Evolutionary conservation across 306 rosid species (phyloP).

Genomic region (Acacia acuminata): DNA sequence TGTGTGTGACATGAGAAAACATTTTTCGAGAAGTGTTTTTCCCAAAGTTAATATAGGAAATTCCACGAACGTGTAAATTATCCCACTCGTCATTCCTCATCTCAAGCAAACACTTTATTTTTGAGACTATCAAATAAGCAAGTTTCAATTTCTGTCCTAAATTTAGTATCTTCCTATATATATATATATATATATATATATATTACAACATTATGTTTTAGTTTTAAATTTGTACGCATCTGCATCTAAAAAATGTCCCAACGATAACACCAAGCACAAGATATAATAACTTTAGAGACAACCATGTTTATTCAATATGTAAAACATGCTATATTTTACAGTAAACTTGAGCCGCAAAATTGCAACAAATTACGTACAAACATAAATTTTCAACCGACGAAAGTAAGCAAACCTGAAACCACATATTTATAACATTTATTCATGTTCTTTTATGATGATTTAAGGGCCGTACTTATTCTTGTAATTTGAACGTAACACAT

Average conservation of each 20-base stretch:
- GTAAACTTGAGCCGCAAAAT: not conserved
- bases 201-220: not conserved
- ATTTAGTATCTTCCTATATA: no score
- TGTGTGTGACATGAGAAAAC: no score
- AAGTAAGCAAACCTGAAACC: not conserved
- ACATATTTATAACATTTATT: not conserved
- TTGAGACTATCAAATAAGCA: no score
- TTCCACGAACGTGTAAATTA: no score
- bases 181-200: no score
- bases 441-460: not conserved
- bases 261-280: not conserved
- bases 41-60: no score
- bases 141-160: no score
- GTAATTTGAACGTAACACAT: no score
- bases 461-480: not conserved
- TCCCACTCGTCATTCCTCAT: no score
- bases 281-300: not conserved
- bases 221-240: not conserved
- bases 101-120: no score
- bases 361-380: not conserved
- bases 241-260: not conserved
- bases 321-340: not conserved
- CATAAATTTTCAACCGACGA: not conserved
- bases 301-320: not conserved
- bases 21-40: no score